These are phyloP conservation scores for Gossypium bickii DNA, from an alignment of 345 rosid species.

Conservation along the genomic window DNA sequence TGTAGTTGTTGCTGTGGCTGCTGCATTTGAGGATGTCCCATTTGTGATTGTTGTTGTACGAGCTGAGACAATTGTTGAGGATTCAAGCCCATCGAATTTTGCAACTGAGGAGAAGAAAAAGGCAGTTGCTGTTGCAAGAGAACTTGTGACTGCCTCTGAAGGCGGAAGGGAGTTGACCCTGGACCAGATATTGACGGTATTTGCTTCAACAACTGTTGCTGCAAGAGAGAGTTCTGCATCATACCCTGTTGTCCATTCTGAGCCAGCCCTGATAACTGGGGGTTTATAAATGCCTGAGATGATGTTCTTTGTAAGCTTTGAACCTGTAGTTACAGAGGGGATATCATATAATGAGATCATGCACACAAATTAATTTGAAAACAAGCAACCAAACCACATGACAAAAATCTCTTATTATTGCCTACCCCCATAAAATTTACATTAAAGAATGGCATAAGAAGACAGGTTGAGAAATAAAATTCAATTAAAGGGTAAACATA, in stretches of 20 bases:
- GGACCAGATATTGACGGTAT: conserved; percentile 66
- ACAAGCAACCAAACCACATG: not conserved
- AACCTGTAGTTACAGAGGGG: conserved; percentile 39
- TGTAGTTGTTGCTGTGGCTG: conserved; percentile 48
- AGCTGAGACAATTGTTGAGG: conserved; percentile 80
- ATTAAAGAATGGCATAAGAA: not conserved
- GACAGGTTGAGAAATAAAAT: not conserved
- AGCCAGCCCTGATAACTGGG: conserved; percentile 63
- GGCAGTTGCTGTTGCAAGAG: conserved; percentile 71
- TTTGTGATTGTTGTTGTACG: conserved; percentile 67
- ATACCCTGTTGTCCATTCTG: conserved; percentile 71
- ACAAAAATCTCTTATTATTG: conserved; percentile 5
- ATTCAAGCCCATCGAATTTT: conserved; percentile 59
- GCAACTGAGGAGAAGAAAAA: conserved; percentile 71
- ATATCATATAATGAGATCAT: conserved; percentile 9
- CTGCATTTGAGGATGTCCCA: conserved; percentile 52
- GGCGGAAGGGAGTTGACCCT: conserved; percentile 58
- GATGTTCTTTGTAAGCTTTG: conserved; percentile 69
- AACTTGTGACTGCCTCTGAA: conserved; percentile 59
- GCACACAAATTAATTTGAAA: conserved; percentile 5
- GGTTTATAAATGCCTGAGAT: conserved; percentile 69
- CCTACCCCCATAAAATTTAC: not conserved
- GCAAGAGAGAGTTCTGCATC: conserved; percentile 63
- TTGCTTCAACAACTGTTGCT: conserved; percentile 90
- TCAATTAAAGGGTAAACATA: not conserved